Percentiles rank a stretch among this genome's conserved stretches.
Conservation (phyloP, 225 moss, liverwort and hornwort species). For the Pseudisothecium myosuroides region DNA sequence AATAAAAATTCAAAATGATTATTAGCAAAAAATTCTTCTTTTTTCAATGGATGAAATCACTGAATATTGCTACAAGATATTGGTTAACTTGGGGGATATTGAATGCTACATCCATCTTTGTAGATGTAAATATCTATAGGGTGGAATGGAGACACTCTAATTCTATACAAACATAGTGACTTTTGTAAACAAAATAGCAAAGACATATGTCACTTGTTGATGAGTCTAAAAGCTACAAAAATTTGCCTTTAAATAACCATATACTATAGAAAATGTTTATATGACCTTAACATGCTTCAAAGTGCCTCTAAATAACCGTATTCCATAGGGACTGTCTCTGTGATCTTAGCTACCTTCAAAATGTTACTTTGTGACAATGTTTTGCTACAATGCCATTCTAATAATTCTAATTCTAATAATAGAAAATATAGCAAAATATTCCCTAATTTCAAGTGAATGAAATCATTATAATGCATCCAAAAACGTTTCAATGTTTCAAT, state of each 20-base stretch:
- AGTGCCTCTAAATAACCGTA: background rate
- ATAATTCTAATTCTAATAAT: too few relatives aligned
- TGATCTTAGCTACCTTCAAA: background rate
- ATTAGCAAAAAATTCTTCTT: too few relatives aligned
- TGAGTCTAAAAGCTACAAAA: background rate
- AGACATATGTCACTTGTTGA: background rate
- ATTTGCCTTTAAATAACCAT: background rate
- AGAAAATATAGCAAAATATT: too few relatives aligned
- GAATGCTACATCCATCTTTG: background rate
- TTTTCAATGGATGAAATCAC: background rate
- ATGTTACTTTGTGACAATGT: accelerated
- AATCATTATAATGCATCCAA: background rate
- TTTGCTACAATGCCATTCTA: background rate
- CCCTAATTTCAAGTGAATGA: background rate
- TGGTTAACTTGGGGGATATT: background rate
- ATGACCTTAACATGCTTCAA: background rate
- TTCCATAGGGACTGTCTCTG: background rate
- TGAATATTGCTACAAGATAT: background rate
- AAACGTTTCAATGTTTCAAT: background rate
- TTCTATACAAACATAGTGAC: background rate
- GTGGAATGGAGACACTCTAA: background rate
- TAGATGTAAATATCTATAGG: background rate
- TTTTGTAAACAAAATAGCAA: too few relatives aligned
- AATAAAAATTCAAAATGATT: background rate
- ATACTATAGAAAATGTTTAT: background rate